Conservation (phyloP, 1,284 basidiomycete genomes). For the Ceratobasidium sp. region DNA sequence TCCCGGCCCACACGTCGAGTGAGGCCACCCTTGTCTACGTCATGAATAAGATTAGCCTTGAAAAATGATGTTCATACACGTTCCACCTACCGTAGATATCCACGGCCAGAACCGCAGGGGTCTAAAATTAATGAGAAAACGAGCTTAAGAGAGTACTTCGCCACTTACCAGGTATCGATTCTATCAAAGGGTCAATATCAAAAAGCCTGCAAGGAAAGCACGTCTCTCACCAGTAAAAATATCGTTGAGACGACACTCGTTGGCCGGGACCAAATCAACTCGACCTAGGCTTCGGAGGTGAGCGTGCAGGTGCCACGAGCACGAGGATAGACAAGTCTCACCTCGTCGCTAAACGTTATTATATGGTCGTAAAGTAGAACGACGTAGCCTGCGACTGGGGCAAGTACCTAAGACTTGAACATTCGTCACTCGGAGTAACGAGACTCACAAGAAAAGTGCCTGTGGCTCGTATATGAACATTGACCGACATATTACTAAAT, state of each 20-base stretch:
- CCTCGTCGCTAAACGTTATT: slow-evolving; percentile 36
- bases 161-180: slow-evolving; percentile 28
- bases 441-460: slow-evolving; percentile 23
- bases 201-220: not conserved
- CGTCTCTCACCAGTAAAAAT: slow-evolving; percentile 20
- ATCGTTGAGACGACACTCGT: slow-evolving; percentile 16
- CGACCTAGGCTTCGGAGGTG: slow-evolving; percentile 15
- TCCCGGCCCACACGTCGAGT: not conserved
- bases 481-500: not conserved
- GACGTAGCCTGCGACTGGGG: slow-evolving; percentile 43
- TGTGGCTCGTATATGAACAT: not conserved
- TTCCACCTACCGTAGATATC: slow-evolving; percentile 29
- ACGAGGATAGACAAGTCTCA: not conserved
- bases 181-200: not conserved
- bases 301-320: not conserved
- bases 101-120: slow-evolving; percentile 30
- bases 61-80: not conserved
- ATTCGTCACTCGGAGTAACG: not conserved
- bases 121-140: slow-evolving; percentile 6
- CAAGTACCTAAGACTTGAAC: not conserved
- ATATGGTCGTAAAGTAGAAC: slow-evolving; percentile 40
- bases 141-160: not conserved
- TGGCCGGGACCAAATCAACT: slow-evolving; percentile 26
- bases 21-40: slow-evolving; percentile 39
- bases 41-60: not conserved